phyloP scores from a whole-genome alignment of 2,329 filamentous ascomycete species.

The Rosellinia necatrix region DNA sequence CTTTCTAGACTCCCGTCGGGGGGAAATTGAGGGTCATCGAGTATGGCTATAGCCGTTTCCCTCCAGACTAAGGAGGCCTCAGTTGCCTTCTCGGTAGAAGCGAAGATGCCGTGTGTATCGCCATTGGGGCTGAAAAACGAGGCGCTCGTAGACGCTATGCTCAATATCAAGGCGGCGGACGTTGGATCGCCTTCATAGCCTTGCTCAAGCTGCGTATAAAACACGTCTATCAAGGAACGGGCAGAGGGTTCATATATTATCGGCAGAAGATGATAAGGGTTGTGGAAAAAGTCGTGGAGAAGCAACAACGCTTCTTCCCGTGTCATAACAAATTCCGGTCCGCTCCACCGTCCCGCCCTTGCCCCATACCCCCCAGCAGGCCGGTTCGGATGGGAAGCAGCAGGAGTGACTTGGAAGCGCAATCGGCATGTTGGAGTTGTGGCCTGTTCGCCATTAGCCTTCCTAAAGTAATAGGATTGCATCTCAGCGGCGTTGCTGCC shows the following conservation, averaged over 20 bases:
- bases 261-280: constrained; percentile 35
- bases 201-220: constrained; percentile 29
- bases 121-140: constrained; percentile 34
- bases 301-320: constrained; percentile 35
- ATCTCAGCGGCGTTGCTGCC: not conserved
- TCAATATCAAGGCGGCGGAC: constrained; percentile 35
- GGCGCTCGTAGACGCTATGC: constrained; percentile 38
- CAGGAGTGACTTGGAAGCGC: constrained; percentile 13
- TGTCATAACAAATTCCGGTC: constrained; percentile 28
- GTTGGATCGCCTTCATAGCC: constrained; percentile 25
- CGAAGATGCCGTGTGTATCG: constrained; percentile 17
- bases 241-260: constrained; percentile 36
- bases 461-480: no score
- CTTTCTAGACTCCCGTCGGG: constrained; percentile 41
- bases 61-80: constrained; percentile 25
- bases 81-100: constrained; percentile 28
- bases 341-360: not conserved
- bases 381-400: constrained; percentile 10
- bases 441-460: constrained; percentile 14
- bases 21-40: constrained; percentile 41
- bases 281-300: constrained; percentile 36
- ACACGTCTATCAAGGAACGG: constrained; percentile 22
- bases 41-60: constrained; percentile 42
- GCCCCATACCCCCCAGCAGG: not conserved
- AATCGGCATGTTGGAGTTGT: not conserved